phyloP scores from a whole-genome alignment of 441 rosid species.

The Populus hybrid region DNA sequence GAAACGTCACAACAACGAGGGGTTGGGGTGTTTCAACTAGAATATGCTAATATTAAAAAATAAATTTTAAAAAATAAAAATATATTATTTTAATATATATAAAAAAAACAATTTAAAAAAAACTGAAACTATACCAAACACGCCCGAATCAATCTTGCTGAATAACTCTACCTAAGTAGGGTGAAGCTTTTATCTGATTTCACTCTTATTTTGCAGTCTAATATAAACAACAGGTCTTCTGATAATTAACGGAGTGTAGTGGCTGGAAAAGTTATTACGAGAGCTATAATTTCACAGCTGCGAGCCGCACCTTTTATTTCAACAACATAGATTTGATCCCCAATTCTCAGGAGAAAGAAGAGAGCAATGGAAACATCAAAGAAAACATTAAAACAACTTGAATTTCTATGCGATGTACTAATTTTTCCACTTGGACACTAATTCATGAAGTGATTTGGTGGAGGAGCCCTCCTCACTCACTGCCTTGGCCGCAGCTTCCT shows the following conservation, averaged over 20 bases:
- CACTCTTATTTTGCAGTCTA: background rate
- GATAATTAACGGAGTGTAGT: background rate
- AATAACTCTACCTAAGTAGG: no score
- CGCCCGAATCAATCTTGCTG: no score
- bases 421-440: slow-evolving; percentile 40
- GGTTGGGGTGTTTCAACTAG: no score
- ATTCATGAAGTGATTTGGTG: slow-evolving; percentile 35
- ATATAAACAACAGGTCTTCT: background rate
- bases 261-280: background rate
- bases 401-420: background rate
- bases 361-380: background rate
- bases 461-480: slow-evolving; percentile 57
- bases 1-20: no score
- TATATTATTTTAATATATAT: no score
- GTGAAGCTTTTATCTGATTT: background rate
- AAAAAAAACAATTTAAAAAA: no score
- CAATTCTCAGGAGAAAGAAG: background rate
- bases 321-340: no score
- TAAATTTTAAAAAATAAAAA: no score
- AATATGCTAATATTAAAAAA: no score
- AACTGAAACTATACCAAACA: no score
- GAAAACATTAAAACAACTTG: background rate
- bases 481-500: slow-evolving; percentile 42
- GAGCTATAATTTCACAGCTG: background rate
- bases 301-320: background rate